phyloP scores from a whole-genome alignment of 2,329 filamentous ascomycete genomes.

The Zasmidium cellare region DNA sequence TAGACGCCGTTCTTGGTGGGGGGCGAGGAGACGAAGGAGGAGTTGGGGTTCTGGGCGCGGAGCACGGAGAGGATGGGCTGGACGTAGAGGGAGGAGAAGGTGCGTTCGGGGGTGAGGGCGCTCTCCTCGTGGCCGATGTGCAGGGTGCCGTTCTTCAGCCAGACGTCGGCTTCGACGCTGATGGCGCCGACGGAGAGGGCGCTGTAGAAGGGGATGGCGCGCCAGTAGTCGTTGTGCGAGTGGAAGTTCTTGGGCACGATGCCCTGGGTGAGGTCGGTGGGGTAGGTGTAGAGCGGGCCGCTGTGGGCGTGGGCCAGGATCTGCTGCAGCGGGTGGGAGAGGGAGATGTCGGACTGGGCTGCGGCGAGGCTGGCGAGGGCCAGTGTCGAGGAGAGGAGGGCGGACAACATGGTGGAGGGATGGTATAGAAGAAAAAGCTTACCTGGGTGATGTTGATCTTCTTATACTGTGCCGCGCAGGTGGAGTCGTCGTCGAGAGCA shows the following conservation, averaged over 20 bases:
- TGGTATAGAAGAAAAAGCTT: background rate
- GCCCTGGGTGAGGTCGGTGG: slow-evolving; percentile 61
- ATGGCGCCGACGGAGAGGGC: slow-evolving; percentile 59
- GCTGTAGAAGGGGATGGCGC: slow-evolving; percentile 48
- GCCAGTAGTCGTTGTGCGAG: slow-evolving; percentile 63
- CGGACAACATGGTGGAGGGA: slow-evolving; percentile 13
- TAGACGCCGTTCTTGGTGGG: slow-evolving; percentile 61
- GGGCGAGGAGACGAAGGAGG: slow-evolving; percentile 46
- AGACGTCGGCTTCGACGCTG: slow-evolving; percentile 58
- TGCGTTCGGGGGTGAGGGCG: slow-evolving; percentile 54
- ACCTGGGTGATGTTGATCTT: background rate
- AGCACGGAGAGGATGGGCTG: slow-evolving; percentile 59
- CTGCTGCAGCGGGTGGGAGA: slow-evolving; percentile 53
- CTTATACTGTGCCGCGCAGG: background rate
- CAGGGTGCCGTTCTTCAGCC: slow-evolving; percentile 57
- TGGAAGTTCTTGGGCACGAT: slow-evolving; percentile 60
- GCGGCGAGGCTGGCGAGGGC: slow-evolving; percentile 12
- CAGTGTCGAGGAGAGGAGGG: slow-evolving; percentile 12
- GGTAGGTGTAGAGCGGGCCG: slow-evolving; percentile 57
- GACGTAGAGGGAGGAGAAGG: slow-evolving; percentile 60
- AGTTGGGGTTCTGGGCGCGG: slow-evolving; percentile 56
- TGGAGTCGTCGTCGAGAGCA: background rate
- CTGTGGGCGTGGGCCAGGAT: slow-evolving; percentile 57
- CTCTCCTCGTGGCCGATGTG: slow-evolving; percentile 58
- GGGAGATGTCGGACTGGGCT: slow-evolving; percentile 37